These are phyloP conservation scores for Neonectria punicea DNA, from an alignment of 2,329 filamentous ascomycete genomes.

Conservation along the genomic window DNA sequence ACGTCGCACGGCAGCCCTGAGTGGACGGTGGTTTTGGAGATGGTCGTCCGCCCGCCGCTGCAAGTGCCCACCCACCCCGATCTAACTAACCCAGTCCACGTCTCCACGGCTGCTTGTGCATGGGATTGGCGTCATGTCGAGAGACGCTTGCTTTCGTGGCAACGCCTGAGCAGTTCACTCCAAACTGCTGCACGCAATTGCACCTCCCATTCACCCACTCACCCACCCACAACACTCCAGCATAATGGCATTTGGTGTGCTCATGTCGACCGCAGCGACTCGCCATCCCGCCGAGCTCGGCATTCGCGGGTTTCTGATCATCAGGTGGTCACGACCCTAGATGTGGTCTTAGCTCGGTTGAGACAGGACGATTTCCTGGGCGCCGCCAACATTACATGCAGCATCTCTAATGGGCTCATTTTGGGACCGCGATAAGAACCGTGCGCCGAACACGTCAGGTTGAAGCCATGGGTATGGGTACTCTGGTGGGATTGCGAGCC, in stretches of 20 bases:
- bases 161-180: constrained; percentile 47
- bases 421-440: constrained; percentile 40
- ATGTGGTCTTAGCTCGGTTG: constrained; percentile 38
- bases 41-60: constrained; percentile 34
- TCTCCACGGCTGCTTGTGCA: constrained; percentile 36
- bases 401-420: constrained; percentile 42
- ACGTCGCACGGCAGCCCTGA: constrained; percentile 40
- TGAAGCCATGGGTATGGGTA: constrained; percentile 44
- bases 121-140: constrained; percentile 43
- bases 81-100: constrained; percentile 42
- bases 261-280: constrained; percentile 32
- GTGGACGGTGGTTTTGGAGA: constrained; percentile 30
- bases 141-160: constrained; percentile 53
- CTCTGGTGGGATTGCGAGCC: constrained; percentile 40
- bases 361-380: constrained; percentile 31
- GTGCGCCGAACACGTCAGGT: constrained; percentile 45
- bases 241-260: constrained; percentile 31
- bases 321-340: constrained; percentile 39
- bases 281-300: constrained; percentile 30
- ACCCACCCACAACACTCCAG: constrained; percentile 31
- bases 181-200: constrained; percentile 22
- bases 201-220: constrained; percentile 37
- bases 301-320: constrained; percentile 37
- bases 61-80: constrained; percentile 44
- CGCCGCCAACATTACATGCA: constrained; percentile 42